phyloP scores from a whole-genome alignment of 495 filamentous ascomycete species.

The Beverwykella pulmonaria region DNA sequence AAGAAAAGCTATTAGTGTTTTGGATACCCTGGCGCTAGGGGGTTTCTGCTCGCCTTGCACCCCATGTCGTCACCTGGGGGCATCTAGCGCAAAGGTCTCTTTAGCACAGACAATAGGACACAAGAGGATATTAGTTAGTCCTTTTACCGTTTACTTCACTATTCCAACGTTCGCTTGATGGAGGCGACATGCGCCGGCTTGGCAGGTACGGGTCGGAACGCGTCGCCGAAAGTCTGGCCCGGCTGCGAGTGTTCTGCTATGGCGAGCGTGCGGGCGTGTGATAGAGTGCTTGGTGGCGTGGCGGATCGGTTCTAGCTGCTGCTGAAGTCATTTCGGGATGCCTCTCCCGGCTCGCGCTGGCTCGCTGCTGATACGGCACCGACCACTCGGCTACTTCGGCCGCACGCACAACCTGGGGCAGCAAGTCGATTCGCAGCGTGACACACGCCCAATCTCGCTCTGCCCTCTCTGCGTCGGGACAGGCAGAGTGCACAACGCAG shows the following conservation, averaged over 20 bases:
- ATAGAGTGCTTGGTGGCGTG: no score
- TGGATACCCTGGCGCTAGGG: conserved; percentile 17
- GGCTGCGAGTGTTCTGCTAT: no score
- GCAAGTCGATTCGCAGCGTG: not conserved
- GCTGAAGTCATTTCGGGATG: not conserved
- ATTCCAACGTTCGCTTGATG: no score
- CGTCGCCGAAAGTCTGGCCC: not conserved
- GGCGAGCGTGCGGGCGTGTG: no score
- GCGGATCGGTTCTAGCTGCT: no score
- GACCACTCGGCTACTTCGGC: not conserved
- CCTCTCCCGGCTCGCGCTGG: no score
- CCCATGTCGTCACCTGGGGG: not conserved
- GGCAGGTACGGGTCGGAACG: not conserved
- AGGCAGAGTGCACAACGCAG: not conserved
- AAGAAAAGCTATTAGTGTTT: not conserved
- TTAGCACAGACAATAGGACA: no score
- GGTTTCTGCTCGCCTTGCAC: not conserved
- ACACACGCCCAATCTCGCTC: not conserved
- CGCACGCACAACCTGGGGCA: not conserved
- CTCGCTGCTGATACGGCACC: not conserved
- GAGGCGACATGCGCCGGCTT: not conserved
- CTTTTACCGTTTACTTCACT: no score
- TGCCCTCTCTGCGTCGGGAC: not conserved
- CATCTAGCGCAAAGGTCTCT: no score
- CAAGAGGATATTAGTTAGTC: no score